A percentile compares a stretch with the other conserved stretches of the same genome.
phyloP scores from a whole-genome alignment of 805 yeast species.

The Trichomonascus vanleenenianus region DNA sequence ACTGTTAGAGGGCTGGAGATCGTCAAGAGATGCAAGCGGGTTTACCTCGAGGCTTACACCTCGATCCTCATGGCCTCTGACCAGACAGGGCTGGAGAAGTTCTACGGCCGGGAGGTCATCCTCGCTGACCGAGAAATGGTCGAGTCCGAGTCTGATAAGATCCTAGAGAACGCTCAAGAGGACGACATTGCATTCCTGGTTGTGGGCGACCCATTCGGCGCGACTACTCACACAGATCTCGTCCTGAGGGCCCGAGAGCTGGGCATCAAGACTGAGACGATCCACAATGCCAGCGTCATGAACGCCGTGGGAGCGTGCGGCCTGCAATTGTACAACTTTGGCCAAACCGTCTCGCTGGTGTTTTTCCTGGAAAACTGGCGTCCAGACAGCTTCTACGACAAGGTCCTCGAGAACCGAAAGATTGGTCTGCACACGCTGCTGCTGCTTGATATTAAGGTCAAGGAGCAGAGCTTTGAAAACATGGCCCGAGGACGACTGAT shows the following conservation, averaged over 20 bases:
- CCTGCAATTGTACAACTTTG: constrained; percentile 86
- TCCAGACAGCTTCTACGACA: constrained; percentile 91
- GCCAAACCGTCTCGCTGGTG: constrained; percentile 94
- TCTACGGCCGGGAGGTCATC: constrained; percentile 77
- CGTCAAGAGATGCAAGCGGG: constrained; percentile 75
- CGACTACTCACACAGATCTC: constrained; percentile 94
- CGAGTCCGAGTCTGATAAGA: constrained; percentile 79
- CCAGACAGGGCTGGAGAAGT: constrained; percentile 61
- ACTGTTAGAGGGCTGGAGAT: constrained; percentile 90
- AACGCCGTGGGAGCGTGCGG: constrained; percentile 99
- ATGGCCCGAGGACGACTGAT: constrained; percentile 87
- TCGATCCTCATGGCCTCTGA: constrained; percentile 92
- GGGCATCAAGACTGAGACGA: constrained; percentile 66
- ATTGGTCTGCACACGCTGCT: constrained; percentile 89
- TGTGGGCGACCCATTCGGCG: constrained; percentile 97
- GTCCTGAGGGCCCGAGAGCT: constrained; percentile 85
- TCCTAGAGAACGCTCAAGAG: constrained; percentile 63
- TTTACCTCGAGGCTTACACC: constrained; percentile 93
- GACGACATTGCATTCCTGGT: constrained; percentile 91
- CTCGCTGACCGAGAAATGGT: constrained; percentile 94
- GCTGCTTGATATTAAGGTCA: constrained; percentile 86
- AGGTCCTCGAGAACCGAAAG: constrained; percentile 79
- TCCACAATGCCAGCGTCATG: constrained; percentile 96
- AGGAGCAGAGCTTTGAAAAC: constrained; percentile 91
- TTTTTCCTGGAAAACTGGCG: constrained; percentile 94